phyloP scores from a whole-genome alignment of 495 filamentous ascomycete genomes.

The Neurospora pannonica region DNA sequence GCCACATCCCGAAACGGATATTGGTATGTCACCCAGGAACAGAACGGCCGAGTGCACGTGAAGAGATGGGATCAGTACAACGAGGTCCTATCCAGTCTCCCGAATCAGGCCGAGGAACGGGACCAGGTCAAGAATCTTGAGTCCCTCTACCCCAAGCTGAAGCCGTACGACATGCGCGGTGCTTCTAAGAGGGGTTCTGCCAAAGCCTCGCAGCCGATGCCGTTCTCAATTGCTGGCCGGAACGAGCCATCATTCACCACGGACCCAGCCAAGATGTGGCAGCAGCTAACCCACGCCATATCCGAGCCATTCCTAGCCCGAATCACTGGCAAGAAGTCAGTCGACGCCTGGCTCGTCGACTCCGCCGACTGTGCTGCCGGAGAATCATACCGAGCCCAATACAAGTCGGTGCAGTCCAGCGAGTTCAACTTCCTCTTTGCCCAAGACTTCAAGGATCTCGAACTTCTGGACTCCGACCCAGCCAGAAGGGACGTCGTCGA shows the following conservation, averaged over 20 bases:
- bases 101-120: slow-evolving; percentile 25
- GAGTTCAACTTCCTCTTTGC: slow-evolving; percentile 46
- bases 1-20: slow-evolving; percentile 44
- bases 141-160: slow-evolving; percentile 25
- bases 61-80: slow-evolving; percentile 53
- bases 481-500: slow-evolving; percentile 20
- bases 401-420: background rate
- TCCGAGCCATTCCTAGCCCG: slow-evolving; percentile 33
- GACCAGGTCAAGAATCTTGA: slow-evolving; percentile 26
- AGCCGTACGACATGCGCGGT: slow-evolving; percentile 25
- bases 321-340: slow-evolving; percentile 33
- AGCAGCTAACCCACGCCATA: slow-evolving; percentile 42
- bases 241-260: slow-evolving; percentile 1
- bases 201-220: background rate
- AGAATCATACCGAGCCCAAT: slow-evolving; percentile 19
- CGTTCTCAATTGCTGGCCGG: background rate
- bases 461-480: slow-evolving; percentile 47
- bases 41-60: slow-evolving; percentile 34
- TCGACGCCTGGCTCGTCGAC: slow-evolving; percentile 42
- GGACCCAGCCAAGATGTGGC: slow-evolving; percentile 24
- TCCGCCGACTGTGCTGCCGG: slow-evolving; percentile 31
- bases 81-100: slow-evolving; percentile 34
- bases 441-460: slow-evolving; percentile 56
- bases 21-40: slow-evolving; percentile 42
- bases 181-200: background rate